phyloP scores from a whole-genome alignment of 2,329 filamentous ascomycete genomes.

The Eutypa lata region DNA sequence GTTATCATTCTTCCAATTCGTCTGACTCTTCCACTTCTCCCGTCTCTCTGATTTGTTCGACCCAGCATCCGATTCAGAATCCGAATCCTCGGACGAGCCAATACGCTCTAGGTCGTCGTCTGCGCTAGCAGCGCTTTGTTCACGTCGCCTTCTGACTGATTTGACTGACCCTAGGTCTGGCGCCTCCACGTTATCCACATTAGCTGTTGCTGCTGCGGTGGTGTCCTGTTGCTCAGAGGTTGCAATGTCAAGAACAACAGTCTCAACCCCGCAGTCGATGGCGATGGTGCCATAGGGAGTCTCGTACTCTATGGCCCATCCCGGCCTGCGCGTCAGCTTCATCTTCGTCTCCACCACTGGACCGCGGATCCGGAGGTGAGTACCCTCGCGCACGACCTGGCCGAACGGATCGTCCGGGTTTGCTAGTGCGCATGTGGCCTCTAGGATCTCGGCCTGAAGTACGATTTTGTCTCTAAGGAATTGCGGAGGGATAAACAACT shows the following conservation, averaged over 20 bases:
- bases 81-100: neutral
- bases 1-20: neutral
- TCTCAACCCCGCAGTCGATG: neutral
- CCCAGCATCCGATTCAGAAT: neutral
- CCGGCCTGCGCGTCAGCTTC: neutral
- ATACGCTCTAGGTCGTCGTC: neutral
- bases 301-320: neutral
- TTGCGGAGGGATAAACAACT: neutral
- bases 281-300: neutral
- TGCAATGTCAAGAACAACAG: neutral
- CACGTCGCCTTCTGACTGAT: neutral
- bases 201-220: neutral
- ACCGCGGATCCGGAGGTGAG: neutral
- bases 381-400: neutral
- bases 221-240: neutral
- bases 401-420: neutral
- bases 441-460: neutral
- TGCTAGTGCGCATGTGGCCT: neutral
- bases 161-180: neutral
- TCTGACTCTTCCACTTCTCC: neutral
- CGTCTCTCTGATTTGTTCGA: neutral
- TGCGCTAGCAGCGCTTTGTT: neutral
- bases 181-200: neutral
- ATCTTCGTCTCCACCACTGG: neutral
- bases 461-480: too few species aligned